Base-by-base conservation (phyloP, 2,329 filamentous ascomycete genomes). In the Coniella lustricola region DNA sequence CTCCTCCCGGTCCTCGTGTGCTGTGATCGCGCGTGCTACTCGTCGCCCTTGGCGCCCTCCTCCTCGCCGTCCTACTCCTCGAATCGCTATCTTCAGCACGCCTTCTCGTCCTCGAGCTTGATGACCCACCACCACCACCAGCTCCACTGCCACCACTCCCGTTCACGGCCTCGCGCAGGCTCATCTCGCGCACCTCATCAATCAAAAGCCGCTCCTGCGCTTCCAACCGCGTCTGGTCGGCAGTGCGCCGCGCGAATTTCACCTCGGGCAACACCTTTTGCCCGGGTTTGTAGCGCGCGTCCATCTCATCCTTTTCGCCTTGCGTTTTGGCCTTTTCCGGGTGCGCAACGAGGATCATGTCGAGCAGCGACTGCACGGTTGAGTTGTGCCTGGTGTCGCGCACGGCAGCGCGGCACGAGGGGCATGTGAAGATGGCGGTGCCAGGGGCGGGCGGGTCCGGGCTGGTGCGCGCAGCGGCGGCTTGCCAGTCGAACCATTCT, bases 401-500 rank as follows among this genome's bases (percentile, higher is more conserved):
- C 52, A 98, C 91, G 12, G 76, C 69, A 39, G 90, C 87, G 56
- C 93, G 87, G 69, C 93, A 98, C 68, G 89, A 86, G 35, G 93
- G 93, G 69, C 93, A 98, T 39, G 90, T 96, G 65, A 89, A 95
- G 61, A 77, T 62, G 54, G 68, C 58, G 59, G 72, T 52, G 59
- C 75, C 60, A 56, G 74, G 61, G 46, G 71, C 57, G 54, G 79
- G 73, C 36, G 73, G 69, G 10, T 68, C 68, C 12, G 74, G 75
- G 2, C 69, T 67, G 50, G 66, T 69, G 54, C 76, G 77, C 37
- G 76, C 77, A 13, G 74, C 73, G 25, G 75, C 72, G 33, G 83
- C 82, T 65, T 95, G 89, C 67, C 82, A 93, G 54, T 75, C 72
- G 64, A 97, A 98, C 93, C 93, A 98, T 71, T 95, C 89, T 66